Evolutionary conservation across 768 basidiomycete species (phyloP).

Genomic region (Gelatoporia subvermispora): DNA sequence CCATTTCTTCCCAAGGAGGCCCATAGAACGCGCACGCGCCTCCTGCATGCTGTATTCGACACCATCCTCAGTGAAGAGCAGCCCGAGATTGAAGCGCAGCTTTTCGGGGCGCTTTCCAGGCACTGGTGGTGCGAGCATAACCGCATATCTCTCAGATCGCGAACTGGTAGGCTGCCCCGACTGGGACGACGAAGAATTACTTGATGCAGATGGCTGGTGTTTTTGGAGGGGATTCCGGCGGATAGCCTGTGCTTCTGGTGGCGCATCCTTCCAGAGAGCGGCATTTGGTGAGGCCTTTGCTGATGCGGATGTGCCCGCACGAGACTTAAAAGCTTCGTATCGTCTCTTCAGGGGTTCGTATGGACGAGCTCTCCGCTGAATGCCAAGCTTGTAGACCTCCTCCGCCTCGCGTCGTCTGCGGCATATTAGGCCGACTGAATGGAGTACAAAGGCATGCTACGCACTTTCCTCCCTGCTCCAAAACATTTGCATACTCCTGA

Average conservation of each 20-base stretch:
- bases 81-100: slow-evolving; percentile 58
- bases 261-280: slow-evolving; percentile 16
- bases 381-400: slow-evolving; percentile 74
- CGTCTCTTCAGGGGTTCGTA: slow-evolving; percentile 77
- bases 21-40: slow-evolving; percentile 76
- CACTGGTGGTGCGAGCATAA: slow-evolving; percentile 65
- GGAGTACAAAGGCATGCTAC: slow-evolving; percentile 23
- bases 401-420: slow-evolving; percentile 74
- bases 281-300: slow-evolving; percentile 7
- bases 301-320: slow-evolving; percentile 28
- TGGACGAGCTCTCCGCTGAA: slow-evolving; percentile 77
- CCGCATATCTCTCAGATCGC: slow-evolving; percentile 50
- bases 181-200: neutral
- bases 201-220: slow-evolving; percentile 14
- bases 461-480: slow-evolving; percentile 78
- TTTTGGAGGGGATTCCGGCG: slow-evolving; percentile 36
- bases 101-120: slow-evolving; percentile 72
- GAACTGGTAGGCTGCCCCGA: slow-evolving; percentile 12
- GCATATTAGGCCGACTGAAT: neutral
- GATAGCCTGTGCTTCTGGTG: slow-evolving; percentile 17
- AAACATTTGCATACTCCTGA: slow-evolving; percentile 81
- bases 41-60: slow-evolving; percentile 85
- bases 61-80: slow-evolving; percentile 72
- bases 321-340: slow-evolving; percentile 74
- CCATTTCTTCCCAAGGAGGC: slow-evolving; percentile 84